Evolutionary conservation across 768 basidiomycete genomes (phyloP).

Genomic region (Macrocybe gigantea): DNA sequence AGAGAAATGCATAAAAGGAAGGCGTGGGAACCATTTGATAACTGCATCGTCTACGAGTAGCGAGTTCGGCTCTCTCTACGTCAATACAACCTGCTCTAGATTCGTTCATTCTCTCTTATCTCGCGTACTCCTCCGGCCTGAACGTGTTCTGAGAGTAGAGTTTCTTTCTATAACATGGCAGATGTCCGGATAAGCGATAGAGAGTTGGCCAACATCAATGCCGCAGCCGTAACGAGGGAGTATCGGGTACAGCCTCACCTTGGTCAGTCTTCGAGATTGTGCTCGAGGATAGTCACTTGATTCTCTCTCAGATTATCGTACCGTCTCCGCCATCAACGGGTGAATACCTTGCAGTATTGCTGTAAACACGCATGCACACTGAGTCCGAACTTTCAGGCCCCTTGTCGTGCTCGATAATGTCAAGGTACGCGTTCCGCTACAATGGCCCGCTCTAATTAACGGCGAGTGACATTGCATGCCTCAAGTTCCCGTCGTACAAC

Average conservation of each 20-base stretch:
- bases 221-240: constrained; percentile 83
- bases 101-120: no score
- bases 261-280: constrained; percentile 42
- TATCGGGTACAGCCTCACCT: constrained; percentile 87
- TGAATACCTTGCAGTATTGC: constrained; percentile 15
- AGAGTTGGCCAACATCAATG: constrained; percentile 77
- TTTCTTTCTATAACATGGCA: constrained; percentile 23
- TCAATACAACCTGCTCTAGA: no score
- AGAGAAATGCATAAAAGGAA: neutral
- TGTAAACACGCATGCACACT: neutral
- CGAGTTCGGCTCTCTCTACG: no score
- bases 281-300: constrained; percentile 9
- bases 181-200: constrained; percentile 63
- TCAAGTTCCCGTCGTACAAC: constrained; percentile 93
- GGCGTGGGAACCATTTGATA: no score
- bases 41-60: no score
- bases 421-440: constrained; percentile 53
- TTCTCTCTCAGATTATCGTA: constrained; percentile 74
- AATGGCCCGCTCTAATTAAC: neutral
- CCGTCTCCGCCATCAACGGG: constrained; percentile 99
- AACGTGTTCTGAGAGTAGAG: no score
- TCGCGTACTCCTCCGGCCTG: no score
- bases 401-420: constrained; percentile 97
- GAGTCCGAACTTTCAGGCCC: constrained; percentile 46
- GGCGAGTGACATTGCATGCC: neutral